Percentiles rank a stretch among this genome's conserved stretches.
These are phyloP conservation scores for Pleurotus ostreatus DNA, from an alignment of 768 basidiomycete genomes.

Conservation along the genomic window DNA sequence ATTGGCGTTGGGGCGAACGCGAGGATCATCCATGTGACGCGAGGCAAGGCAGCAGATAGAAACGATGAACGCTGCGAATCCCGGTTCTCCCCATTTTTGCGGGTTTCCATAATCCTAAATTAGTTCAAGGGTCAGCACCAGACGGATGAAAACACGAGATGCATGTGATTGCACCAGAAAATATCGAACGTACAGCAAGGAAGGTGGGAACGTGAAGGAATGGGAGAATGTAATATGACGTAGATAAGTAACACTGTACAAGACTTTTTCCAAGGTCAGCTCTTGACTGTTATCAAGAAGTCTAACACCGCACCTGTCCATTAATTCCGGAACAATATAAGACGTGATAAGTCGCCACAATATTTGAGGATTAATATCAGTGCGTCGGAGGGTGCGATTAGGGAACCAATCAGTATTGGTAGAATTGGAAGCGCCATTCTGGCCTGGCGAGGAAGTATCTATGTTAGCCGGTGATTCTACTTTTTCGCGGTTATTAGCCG, in stretches of 20 bases:
- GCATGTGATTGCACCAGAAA: slow-evolving; percentile 5
- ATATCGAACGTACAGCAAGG: slow-evolving; percentile 49
- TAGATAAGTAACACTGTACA: slow-evolving; percentile 83
- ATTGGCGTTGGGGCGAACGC: slow-evolving; percentile 76
- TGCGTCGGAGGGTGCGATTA: slow-evolving; percentile 66
- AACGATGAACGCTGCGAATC: slow-evolving; percentile 93
- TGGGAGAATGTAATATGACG: slow-evolving; percentile 89
- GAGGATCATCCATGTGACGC: slow-evolving; percentile 88
- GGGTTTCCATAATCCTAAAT: slow-evolving; percentile 88
- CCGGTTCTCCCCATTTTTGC: slow-evolving; percentile 92
- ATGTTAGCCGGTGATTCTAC: slow-evolving; percentile 12
- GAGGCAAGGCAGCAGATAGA: slow-evolving; percentile 88
- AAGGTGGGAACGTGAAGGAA: slow-evolving; percentile 92
- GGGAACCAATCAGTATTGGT: slow-evolving; percentile 72
- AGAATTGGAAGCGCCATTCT: slow-evolving; percentile 22
- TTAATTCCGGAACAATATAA: slow-evolving; percentile 82
- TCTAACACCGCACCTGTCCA: slow-evolving; percentile 72
- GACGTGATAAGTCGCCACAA: slow-evolving; percentile 87
- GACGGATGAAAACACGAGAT: not conserved
- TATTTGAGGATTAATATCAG: slow-evolving; percentile 82
- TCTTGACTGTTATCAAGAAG: not conserved
- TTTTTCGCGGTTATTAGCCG: slow-evolving; percentile 24
- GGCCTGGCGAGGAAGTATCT: slow-evolving; percentile 1
- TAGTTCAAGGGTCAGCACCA: slow-evolving; percentile 11
- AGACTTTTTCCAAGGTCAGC: slow-evolving; percentile 38